Evolutionary conservation across 345 rosid genomes (phyloP).

Genomic region (Arabidopsis suecica): DNA sequence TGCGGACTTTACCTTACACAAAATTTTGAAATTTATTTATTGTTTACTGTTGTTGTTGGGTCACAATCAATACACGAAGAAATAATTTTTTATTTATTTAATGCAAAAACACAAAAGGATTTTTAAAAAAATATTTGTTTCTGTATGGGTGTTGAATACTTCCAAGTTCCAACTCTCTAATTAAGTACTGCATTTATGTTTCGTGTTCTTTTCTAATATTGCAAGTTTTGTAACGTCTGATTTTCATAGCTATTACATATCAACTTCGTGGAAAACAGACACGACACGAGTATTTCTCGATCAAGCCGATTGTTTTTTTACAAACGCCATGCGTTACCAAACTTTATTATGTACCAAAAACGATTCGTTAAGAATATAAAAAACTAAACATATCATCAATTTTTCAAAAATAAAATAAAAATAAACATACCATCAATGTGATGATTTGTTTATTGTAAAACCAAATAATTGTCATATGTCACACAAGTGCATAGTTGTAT

Average conservation of each 20-base stretch:
- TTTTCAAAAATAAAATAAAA: no score
- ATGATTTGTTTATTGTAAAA: neutral
- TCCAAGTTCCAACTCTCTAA: neutral
- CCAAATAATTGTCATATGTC: neutral
- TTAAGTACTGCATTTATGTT: neutral
- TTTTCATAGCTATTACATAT: neutral
- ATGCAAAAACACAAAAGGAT: no score
- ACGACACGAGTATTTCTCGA: constrained; percentile 16
- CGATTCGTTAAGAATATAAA: neutral
- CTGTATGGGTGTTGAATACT: neutral
- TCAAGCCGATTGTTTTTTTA: constrained; percentile 12
- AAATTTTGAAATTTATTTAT: no score
- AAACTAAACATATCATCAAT: constrained; percentile 1
- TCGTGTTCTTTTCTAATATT: neutral
- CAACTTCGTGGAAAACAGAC: neutral
- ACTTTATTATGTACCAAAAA: constrained; percentile 9
- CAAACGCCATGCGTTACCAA: constrained; percentile 33
- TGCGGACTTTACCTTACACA: no score
- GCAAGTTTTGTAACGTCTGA: constrained; percentile 21
- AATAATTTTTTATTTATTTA: neutral
- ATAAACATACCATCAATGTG: neutral
- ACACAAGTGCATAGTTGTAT: no score
- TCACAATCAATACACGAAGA: neutral
- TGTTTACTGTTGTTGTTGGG: neutral
- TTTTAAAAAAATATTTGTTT: neutral